Evolutionary conservation across 148 eudicot genomes (phyloP), one percentile per base, ranked within the genome.

Genomic region (Amaranthus hypochondriacus): DNA sequence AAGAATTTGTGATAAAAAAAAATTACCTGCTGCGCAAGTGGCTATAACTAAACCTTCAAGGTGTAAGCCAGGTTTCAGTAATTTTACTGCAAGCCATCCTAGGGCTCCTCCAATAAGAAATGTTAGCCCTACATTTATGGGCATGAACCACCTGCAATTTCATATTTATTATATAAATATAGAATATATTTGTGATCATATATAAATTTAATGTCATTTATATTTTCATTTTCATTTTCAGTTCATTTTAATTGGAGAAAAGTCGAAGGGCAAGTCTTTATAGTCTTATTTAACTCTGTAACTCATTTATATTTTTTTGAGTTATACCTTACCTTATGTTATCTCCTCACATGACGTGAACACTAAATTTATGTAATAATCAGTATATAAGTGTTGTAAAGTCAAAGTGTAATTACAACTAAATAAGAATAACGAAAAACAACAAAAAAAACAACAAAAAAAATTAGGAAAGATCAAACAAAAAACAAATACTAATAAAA

Each of bases 61-160:
- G 73, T 89, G 81, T 43, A 90, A 82, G 62, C 86, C 71, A 1
- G 96, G 96, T 79, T 87, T 89, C 55, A 91, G 39, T 71, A 91
- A 46, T 81, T 88, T 94, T 7, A 87, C 89, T 56, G 84, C 83
- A 42, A 86, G 81, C 96, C 97, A 87, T 80, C 98, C 97, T 56
- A 94, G 82, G 43, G 75, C 75, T 68, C 96, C 92, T 82, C 98
- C 97, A 47, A 89, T 65, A 6, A 94, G 55, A 79, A 94, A 91
- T 48, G 96, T 94, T 48, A 94, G 74, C 9, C 95, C 97, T 13
- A 88, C 88, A 58, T 93, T 94, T 7, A 94, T 54, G 8, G 89
- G 90, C 98, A 94, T 94, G 78, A 87, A 91, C 97, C 95, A 93
- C 98, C 98, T 93, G 79, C 71, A 81, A 48, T 55, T 73, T 15